Percentiles rank a stretch among this genome's conserved stretches.
These are phyloP conservation scores for Cryptococcus floricola DNA, from an alignment of 1,284 basidiomycete species.

Conservation along the genomic window DNA sequence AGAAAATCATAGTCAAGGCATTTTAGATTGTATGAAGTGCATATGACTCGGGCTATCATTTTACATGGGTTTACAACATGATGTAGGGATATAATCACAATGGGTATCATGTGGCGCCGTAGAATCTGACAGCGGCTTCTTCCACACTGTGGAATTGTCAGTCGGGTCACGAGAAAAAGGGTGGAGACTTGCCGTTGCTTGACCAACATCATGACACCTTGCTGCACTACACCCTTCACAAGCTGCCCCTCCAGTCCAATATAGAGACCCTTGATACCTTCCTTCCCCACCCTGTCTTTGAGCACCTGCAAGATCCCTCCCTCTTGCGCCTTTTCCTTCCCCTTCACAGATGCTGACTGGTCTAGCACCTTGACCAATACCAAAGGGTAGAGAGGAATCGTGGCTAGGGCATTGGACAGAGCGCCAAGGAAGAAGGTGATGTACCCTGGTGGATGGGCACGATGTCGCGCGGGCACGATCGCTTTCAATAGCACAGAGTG, in stretches of 20 bases:
- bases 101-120: slow-evolving; percentile 8
- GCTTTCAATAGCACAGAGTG: slow-evolving; percentile 39
- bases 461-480: slow-evolving; percentile 36
- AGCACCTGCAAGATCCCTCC: slow-evolving; percentile 19
- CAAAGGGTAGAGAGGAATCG: slow-evolving; percentile 46
- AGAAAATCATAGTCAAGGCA: slow-evolving; percentile 3
- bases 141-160: slow-evolving; percentile 20
- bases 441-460: slow-evolving; percentile 36
- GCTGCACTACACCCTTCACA: slow-evolving; percentile 64
- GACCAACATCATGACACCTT: slow-evolving; percentile 48
- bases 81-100: slow-evolving; percentile 1
- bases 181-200: slow-evolving; percentile 41
- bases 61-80: background rate
- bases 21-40: slow-evolving; percentile 6
- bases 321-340: slow-evolving; percentile 1
- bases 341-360: slow-evolving; percentile 19
- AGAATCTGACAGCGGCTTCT: slow-evolving; percentile 19
- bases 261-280: slow-evolving; percentile 70
- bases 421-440: slow-evolving; percentile 51
- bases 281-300: slow-evolving; percentile 58
- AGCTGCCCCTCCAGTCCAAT: slow-evolving; percentile 77
- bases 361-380: slow-evolving; percentile 49
- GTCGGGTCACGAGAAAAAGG: too few species aligned
- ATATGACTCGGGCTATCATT: background rate
- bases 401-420: slow-evolving; percentile 48